phyloP scores from a whole-genome alignment of 257 asterid genomes.

The Solanum phureja region DNA sequence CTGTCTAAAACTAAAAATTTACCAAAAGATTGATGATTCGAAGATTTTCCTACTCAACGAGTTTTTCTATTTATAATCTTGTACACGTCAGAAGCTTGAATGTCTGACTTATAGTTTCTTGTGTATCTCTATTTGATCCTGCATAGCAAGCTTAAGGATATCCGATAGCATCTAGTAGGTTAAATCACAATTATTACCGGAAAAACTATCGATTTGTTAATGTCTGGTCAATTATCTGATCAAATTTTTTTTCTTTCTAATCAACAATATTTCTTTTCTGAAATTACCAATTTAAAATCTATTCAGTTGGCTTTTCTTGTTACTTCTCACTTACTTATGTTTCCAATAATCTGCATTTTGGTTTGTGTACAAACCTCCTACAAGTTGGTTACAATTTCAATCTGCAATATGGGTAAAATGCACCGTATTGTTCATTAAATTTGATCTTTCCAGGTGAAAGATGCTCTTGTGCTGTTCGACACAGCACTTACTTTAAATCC shows the following conservation, averaged over 20 bases:
- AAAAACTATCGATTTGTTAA: not conserved
- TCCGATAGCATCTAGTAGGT: not conserved
- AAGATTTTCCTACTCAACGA: not conserved
- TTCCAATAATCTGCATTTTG: not conserved
- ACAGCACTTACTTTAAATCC: slow-evolving; percentile 85
- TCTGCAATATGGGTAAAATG: not conserved
- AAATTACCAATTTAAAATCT: not conserved
- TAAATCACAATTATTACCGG: not conserved
- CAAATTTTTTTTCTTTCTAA: not conserved
- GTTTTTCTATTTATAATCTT: not conserved
- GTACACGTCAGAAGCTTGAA: not conserved
- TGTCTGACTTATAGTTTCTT: not conserved
- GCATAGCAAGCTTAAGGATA: not conserved
- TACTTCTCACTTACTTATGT: not conserved
- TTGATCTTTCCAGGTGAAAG: slow-evolving; percentile 58
- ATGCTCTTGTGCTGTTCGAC: slow-evolving; percentile 81
- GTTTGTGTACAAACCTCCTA: not conserved
- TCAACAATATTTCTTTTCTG: not conserved
- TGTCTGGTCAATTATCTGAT: not conserved
- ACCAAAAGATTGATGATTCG: not conserved
- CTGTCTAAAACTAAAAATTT: not conserved
- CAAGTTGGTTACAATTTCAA: not conserved
- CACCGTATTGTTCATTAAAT: not conserved
- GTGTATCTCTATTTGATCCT: not conserved
- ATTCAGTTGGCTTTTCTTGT: not conserved